These are phyloP conservation scores for Arbutus unedo DNA, from an alignment of 148 eudicot genomes.

Conservation along the genomic window DNA sequence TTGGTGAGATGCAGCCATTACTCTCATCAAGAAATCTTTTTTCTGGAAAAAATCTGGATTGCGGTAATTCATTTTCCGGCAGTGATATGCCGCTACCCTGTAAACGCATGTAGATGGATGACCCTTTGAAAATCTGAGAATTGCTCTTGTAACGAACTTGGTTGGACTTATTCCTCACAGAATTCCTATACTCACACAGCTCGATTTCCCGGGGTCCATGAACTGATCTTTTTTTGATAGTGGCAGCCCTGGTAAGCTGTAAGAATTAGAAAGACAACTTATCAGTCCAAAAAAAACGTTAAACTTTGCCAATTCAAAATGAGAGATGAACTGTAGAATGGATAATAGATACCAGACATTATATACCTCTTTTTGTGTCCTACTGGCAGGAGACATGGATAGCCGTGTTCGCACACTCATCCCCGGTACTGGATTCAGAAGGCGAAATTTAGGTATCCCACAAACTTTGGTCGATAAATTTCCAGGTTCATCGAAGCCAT, in stretches of 20 bases:
- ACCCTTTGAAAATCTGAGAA: slow-evolving; percentile 29
- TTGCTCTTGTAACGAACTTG: slow-evolving; percentile 3
- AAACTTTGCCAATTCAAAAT: not conserved
- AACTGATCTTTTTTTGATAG: slow-evolving; percentile 23
- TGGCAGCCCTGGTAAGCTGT: slow-evolving; percentile 24
- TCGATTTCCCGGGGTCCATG: slow-evolving; percentile 12
- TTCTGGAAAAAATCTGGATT: slow-evolving; percentile 22
- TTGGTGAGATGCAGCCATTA: slow-evolving; percentile 11
- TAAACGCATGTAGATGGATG: slow-evolving; percentile 19
- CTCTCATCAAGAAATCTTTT: slow-evolving; percentile 15
- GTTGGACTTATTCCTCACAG: slow-evolving; percentile 21
- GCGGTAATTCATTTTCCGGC: slow-evolving; percentile 23
- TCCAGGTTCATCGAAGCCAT: slow-evolving; percentile 34
- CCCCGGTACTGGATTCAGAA: slow-evolving; percentile 55
- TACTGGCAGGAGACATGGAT: slow-evolving; percentile 34
- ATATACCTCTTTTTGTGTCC: slow-evolving; percentile 41
- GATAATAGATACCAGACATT: not conserved
- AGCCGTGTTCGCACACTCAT: slow-evolving; percentile 45
- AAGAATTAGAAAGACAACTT: not conserved
- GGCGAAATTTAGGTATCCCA: slow-evolving; percentile 66
- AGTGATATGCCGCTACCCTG: slow-evolving; percentile 14
- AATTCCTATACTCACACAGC: slow-evolving; percentile 8
- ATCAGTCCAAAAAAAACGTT: not conserved
- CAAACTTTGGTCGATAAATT: slow-evolving; percentile 44
- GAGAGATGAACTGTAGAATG: not conserved